Base-by-base conservation (phyloP, 2,329 filamentous ascomycete species). In the Hypoxylon sp. region DNA sequence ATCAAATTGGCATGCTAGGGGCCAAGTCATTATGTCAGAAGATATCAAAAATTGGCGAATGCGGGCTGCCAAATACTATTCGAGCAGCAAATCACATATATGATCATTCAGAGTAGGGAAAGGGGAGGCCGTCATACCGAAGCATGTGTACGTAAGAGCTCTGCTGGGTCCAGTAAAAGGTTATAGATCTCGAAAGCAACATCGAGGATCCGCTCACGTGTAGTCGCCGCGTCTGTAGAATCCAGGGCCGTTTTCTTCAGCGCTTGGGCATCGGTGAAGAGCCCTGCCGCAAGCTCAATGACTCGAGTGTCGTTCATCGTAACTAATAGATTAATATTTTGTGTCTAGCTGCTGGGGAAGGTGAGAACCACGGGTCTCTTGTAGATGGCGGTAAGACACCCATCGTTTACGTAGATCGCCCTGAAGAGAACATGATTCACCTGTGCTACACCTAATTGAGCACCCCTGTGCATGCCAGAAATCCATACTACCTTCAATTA, bases 121-220 rank as follows among this genome's bases (percentile, higher is more conserved):
- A 11, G 42, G 5, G 25, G 25, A 31, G 2, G 17, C 31, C 35
- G 6, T 22, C 13, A n/a, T 57, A 57, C 54, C 40, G 54, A 57
- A 22, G 54, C 54, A 25, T 57, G 54, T 22, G 30, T 57, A 31
- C 54, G 27, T 33, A 57, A 40, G 35, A 57, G 54, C 40, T 57
- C 54, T 17, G 54, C 54, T 17, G 54, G 54, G 42, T 57, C 54
- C 13, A 57, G 17, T n/a, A 48, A 25, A 48, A 57, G 27, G n/a
- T 57, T 46, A 31, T 46, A 57, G 17, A 57, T 57, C 22, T 57
- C 54, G 42, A 57, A 57, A 25, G 54, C 54, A 14, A 35, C 27
- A 14, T 57, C 54, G 11, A 57, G 54, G 30, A 57, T 57, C 33
- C 54, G 54, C 30, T 57, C 54, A 33, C 54, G 54, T n/a, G n/a